Conservation (phyloP, 371 early-diverging fungal species). For the Ordospora colligata region DNA sequence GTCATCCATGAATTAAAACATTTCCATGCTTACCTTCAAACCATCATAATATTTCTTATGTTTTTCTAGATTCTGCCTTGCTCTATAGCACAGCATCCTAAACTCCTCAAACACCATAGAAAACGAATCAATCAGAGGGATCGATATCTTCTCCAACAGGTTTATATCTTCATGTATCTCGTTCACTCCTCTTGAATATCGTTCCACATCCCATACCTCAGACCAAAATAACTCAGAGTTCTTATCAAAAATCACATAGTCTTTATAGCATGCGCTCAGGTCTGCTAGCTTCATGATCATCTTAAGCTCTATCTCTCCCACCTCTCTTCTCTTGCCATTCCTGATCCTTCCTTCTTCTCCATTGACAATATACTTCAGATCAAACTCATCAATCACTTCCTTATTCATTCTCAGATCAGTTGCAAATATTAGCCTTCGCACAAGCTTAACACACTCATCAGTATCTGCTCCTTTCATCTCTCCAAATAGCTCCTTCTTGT, state of each 20-base stretch:
- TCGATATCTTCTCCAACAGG: background rate
- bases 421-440: slow-evolving; percentile 1
- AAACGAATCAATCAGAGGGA: slow-evolving; percentile 15
- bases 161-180: slow-evolving; percentile 1
- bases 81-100: slow-evolving; percentile 4
- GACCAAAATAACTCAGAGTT: background rate
- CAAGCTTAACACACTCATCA: background rate
- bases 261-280: slow-evolving; percentile 8
- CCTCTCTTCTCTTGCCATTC: background rate
- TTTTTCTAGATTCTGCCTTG: background rate
- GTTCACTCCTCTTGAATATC: background rate
- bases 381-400: background rate
- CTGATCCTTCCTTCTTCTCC: background rate
- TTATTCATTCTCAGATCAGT: slow-evolving; percentile 5
- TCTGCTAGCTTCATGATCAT: slow-evolving; percentile 22
- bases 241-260: background rate
- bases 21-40: background rate
- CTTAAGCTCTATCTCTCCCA: slow-evolving; percentile 23
- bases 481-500: background rate
- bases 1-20: no score
- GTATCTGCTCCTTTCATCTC: background rate
- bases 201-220: background rate
- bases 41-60: background rate
- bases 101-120: slow-evolving; percentile 17
- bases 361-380: background rate